Percentiles rank a stretch among this genome's conserved stretches.
Conservation (phyloP, 2,329 filamentous ascomycete species). For the Xylaria hypoxylon region DNA sequence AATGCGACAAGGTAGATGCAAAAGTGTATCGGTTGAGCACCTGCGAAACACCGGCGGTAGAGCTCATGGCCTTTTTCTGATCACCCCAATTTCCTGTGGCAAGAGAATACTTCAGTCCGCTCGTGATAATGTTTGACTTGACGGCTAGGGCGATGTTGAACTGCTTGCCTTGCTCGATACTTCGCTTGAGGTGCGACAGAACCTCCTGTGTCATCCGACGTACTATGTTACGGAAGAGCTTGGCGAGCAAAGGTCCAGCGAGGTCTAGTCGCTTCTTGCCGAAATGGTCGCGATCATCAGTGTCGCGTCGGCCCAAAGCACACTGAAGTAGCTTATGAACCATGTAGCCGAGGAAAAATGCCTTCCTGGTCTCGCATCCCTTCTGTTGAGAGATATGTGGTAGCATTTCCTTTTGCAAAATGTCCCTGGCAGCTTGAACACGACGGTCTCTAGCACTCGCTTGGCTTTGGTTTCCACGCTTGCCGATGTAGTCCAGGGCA, state of each 20-base stretch:
- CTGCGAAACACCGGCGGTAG: slow-evolving; percentile 96
- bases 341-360: slow-evolving; percentile 99
- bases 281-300: slow-evolving; percentile 98
- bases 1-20: slow-evolving; percentile 93
- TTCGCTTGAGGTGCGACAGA: slow-evolving; percentile 89
- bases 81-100: slow-evolving; percentile 99
- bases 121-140: slow-evolving; percentile 90
- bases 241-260: slow-evolving; percentile 93
- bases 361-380: slow-evolving; percentile 94
- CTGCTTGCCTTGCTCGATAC: slow-evolving; percentile 87
- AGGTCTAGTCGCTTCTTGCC: slow-evolving; percentile 98
- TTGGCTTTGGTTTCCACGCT: slow-evolving; percentile 79
- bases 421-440: slow-evolving; percentile 90
- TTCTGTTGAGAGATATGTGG: slow-evolving; percentile 97
- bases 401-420: slow-evolving; percentile 95
- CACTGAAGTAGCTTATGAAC: slow-evolving; percentile 95
- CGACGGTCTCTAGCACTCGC: slow-evolving; percentile 86
- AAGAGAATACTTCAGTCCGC: slow-evolving; percentile 94
- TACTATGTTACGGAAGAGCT: slow-evolving; percentile 92
- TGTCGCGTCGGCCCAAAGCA: slow-evolving; percentile 89
- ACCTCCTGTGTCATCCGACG: slow-evolving; percentile 92
- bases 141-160: slow-evolving; percentile 93
- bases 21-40: slow-evolving; percentile 98
- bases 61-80: slow-evolving; percentile 96
- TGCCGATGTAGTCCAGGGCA: slow-evolving; percentile 94